Base-by-base conservation (phyloP, 805 yeast species). In the Saccharomyces eubayanus region DNA sequence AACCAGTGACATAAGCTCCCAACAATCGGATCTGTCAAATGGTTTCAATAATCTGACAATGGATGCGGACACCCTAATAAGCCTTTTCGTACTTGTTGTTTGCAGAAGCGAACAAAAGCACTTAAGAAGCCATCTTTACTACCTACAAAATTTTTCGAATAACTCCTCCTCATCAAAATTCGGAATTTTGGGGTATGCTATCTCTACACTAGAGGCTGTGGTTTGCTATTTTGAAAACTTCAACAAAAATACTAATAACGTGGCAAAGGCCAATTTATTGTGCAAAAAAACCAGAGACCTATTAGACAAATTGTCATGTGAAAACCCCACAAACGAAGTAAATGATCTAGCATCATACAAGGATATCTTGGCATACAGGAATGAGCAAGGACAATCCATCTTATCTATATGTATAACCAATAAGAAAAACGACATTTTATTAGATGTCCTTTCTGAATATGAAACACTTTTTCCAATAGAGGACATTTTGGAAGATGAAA, bases 151-250 rank as follows among this genome's bases (percentile, higher is more conserved):
- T 43, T 89, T 85, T 62, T 46, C 41, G 28, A 77, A 84, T 2
- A 68, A 68, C 40, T 52, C 57, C 36, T 59, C 62, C n/a, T 71
- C 69, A n/a, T 75, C 74, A 43, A 80, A 76, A 46, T 64, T 74
- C 3, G 96, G 96, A 0, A 73, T 80, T 27, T 67, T 79, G 30
- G 95, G 88, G 10, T 92, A 92, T 65, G 84, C 90, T 1, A 59
- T 89, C 12, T 85, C 96, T 47, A 89, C 96, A 5, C 73, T 90
- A 47, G 96, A 90, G 61, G 96, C 90, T 0, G 95, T 88, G 0
- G 62, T 89, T 8, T 80, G 72, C 53, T 92, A 85, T 62, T 72
- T 89, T n/a, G 70, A 70, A 31, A 55, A 60, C 14, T 51, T 51
- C 5, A 14, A 47, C 41, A 31, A 51, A 8, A 47, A 40, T 28